phyloP scores from a whole-genome alignment of 2,329 filamentous ascomycete species.

The Calonectria leucothoes region DNA sequence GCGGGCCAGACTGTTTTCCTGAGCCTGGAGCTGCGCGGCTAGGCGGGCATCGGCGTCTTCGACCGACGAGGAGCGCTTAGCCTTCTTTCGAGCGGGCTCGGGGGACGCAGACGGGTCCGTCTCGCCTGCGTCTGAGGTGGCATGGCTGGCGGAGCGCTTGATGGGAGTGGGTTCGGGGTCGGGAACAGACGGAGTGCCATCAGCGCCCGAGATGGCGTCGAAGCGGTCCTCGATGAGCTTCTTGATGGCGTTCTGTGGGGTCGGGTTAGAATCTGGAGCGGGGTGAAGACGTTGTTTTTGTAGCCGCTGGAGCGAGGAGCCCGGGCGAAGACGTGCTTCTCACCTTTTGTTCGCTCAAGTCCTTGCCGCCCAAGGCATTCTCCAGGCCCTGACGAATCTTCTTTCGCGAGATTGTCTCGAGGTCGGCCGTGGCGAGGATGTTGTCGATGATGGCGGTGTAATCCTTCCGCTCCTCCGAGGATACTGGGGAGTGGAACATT shows the following conservation, averaged over 20 bases:
- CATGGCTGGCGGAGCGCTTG: constrained; percentile 51
- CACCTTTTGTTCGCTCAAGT: constrained; percentile 71
- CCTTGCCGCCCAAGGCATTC: constrained; percentile 64
- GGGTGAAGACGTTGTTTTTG: constrained; percentile 12
- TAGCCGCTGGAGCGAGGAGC: not conserved
- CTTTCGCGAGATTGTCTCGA: constrained; percentile 73
- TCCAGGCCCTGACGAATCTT: constrained; percentile 70
- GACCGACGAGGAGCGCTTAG: constrained; percentile 68
- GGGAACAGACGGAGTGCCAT: constrained; percentile 56
- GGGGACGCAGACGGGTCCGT: constrained; percentile 60
- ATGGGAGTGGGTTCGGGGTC: constrained; percentile 44
- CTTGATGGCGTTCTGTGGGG: constrained; percentile 73
- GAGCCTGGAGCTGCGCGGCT: constrained; percentile 89
- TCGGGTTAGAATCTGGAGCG: not conserved
- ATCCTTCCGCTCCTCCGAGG: constrained; percentile 59
- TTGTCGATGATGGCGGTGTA: constrained; percentile 71
- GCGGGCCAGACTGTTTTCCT: constrained; percentile 80
- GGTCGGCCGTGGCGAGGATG: constrained; percentile 68
- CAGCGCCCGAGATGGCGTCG: constrained; percentile 70
- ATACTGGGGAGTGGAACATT: constrained; percentile 53
- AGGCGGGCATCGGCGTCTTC: constrained; percentile 87
- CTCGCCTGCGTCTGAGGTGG: constrained; percentile 52
- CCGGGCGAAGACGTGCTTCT: constrained; percentile 15
- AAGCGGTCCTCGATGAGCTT: constrained; percentile 79
- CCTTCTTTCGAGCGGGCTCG: constrained; percentile 72